Evolutionary conservation across 768 basidiomycete species (phyloP), one percentile per base, ranked within the genome.

Genomic region (Kwoniella bestiolae): DNA sequence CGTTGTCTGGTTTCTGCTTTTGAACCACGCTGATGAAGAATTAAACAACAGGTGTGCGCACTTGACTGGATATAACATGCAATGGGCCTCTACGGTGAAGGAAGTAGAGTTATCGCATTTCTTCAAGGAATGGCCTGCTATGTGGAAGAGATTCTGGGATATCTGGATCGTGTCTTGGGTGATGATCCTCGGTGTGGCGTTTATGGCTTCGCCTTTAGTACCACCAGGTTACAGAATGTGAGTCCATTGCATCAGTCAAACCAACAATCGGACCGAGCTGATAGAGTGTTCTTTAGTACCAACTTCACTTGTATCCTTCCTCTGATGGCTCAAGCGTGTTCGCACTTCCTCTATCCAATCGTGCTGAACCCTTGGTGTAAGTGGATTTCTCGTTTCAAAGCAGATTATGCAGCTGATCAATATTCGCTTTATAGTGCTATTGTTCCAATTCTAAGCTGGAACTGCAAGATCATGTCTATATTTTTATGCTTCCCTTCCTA

Each of bases 81-180:
- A 86, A 9, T 91, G 90, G 91, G 86, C 86, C 25, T 89, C 90
- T 5, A 91, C 90, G 2, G 86, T 86, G 74, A 93, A 92, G 85
- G 91, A 92, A 63, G 73, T 71, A 51, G 74, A 77, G 80, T 84
- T 87, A 35, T 91, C 91, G 1, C 93, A 93, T 77, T 93, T 94
- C 84, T 92, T 90, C 86, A 87, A 90, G 63, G 92, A 94, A 80
- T 88, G 92, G 31, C 92, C 92, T 1, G 86, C 87, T 63, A 92
- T 94, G 79, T 83, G 89, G 75, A 87, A 87, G 67, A 88, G 91
- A 7, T 94, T 91, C 83, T 88, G 90, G 85, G 73, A 71, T 87
- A 45, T 85, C 66, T 69, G 85, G 49, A 67, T 92, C 35, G 86
- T 86, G 35, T 82, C 83, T 8, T 72, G 84, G 23, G 41, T 76